Conservation (phyloP, 2,329 filamentous ascomycete genomes). For the Exophiala sp. region DNA sequence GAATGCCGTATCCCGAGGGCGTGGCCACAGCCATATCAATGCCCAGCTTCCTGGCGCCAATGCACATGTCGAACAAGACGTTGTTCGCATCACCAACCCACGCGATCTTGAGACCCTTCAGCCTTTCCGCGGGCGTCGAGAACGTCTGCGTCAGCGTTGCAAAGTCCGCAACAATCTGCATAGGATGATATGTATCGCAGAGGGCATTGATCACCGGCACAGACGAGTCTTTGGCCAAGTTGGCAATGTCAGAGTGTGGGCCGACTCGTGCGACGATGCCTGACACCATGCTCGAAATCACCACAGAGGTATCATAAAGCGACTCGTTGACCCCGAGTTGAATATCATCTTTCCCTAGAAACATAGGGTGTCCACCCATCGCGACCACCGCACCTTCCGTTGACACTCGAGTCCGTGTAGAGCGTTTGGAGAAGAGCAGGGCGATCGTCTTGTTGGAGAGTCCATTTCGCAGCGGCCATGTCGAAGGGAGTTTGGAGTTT, state of each 20-base stretch:
- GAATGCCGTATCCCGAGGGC: slow-evolving; percentile 77
- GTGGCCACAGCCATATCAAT: slow-evolving; percentile 82
- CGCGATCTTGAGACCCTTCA: slow-evolving; percentile 81
- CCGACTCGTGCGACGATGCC: slow-evolving; percentile 76
- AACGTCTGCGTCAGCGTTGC: slow-evolving; percentile 81
- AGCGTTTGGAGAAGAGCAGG: slow-evolving; percentile 95
- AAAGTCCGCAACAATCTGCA: slow-evolving; percentile 92
- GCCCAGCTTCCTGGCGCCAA: slow-evolving; percentile 79
- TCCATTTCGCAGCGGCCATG: slow-evolving; percentile 49
- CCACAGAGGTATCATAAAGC: slow-evolving; percentile 81
- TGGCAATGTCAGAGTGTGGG: slow-evolving; percentile 66
- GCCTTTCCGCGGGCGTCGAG: slow-evolving; percentile 49
- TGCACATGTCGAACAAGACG: slow-evolving; percentile 87
- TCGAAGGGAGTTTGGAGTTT: slow-evolving; percentile 64
- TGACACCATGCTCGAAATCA: slow-evolving; percentile 90
- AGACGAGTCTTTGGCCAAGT: slow-evolving; percentile 63
- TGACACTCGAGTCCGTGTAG: slow-evolving; percentile 85
- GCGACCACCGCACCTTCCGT: slow-evolving; percentile 86
- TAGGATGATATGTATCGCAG: slow-evolving; percentile 84
- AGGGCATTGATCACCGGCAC: slow-evolving; percentile 84
- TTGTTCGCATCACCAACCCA: slow-evolving; percentile 98
- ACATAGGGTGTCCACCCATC: slow-evolving; percentile 92
- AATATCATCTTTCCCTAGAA: slow-evolving; percentile 90
- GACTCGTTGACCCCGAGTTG: slow-evolving; percentile 93
- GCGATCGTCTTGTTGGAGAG: slow-evolving; percentile 76